Percentiles rank a stretch among this genome's conserved stretches.
Evolutionary conservation across 2,329 filamentous ascomycete species (phyloP).

Genomic region (Chalara sp.): DNA sequence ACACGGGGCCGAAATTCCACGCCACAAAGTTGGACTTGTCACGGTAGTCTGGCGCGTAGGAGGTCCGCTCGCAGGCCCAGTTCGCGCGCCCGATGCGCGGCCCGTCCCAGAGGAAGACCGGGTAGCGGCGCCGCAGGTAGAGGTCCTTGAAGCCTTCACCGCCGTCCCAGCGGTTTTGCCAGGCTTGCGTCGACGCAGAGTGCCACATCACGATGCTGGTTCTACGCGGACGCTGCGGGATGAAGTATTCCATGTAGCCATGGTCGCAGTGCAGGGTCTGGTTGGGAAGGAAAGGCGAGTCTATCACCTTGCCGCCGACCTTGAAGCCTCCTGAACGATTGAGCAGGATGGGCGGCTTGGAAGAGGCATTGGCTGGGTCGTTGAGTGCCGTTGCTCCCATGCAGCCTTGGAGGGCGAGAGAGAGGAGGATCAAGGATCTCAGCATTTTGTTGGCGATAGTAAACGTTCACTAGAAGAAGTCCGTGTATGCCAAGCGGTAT

Average conservation of each 20-base stretch:
- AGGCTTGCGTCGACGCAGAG: conserved; percentile 10
- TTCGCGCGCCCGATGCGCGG: conserved; percentile 11
- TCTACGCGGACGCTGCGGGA: conserved; percentile 5
- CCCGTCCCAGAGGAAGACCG: conserved; percentile 10
- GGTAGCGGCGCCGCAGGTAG: conserved; percentile 9
- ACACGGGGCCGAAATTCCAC: conserved; percentile 11
- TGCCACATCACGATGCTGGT: conserved; percentile 13
- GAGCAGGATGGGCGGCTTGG: conserved; percentile 6
- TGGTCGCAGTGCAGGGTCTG: conserved; percentile 11
- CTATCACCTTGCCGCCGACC: conserved; percentile 9
- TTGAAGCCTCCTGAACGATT: conserved; percentile 7
- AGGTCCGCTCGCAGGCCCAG: conserved; percentile 4
- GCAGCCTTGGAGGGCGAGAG: not conserved
- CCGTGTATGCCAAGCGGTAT: too few species aligned
- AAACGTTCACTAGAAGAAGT: too few species aligned
- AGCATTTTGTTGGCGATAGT: too few species aligned
- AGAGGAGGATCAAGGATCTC: not conserved
- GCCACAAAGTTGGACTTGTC: conserved; percentile 9
- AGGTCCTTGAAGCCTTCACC: conserved; percentile 13
- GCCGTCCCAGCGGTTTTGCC: conserved; percentile 12
- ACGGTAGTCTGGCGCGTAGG: conserved; percentile 5
- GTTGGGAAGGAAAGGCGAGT: conserved; percentile 2
- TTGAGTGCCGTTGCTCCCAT: not conserved
- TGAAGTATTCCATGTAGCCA: conserved; percentile 12
- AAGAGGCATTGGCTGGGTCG: not conserved